phyloP scores from a whole-genome alignment of 2,329 filamentous ascomycete genomes.

The Fusarium xyrophilum region DNA sequence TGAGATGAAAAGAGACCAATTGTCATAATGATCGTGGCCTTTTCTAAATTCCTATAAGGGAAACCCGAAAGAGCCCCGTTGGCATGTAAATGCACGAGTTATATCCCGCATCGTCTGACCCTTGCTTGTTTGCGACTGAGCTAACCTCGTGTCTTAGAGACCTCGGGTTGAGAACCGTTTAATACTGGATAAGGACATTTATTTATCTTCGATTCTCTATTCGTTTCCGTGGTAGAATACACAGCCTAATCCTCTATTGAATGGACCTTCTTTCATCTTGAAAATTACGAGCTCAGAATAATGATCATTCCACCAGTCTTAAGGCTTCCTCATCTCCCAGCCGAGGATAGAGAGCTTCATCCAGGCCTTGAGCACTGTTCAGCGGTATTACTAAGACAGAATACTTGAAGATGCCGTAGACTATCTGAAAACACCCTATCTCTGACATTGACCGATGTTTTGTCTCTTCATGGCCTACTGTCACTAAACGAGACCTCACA shows the following conservation, averaged over 20 bases:
- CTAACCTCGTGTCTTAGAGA: conserved; percentile 13
- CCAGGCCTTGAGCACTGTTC: too few relatives aligned
- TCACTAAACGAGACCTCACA: not conserved
- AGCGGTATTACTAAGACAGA: not conserved
- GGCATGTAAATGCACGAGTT: not conserved
- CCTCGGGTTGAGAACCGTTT: conserved; percentile 4
- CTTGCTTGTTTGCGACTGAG: conserved; percentile 18
- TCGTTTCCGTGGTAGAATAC: not conserved
- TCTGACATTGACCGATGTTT: not conserved
- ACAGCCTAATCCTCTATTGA: not conserved
- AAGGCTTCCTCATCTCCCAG: not conserved
- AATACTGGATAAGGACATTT: not conserved
- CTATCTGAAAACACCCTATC: not conserved
- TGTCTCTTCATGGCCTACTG: too few relatives aligned
- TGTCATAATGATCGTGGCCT: conserved; percentile 3
- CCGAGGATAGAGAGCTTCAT: not conserved
- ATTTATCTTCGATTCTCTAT: not conserved
- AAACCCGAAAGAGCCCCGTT: conserved; percentile 19
- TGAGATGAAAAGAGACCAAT: conserved; percentile 25
- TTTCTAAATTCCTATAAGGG: conserved; percentile 2
- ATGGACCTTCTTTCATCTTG: not conserved
- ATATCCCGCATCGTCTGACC: conserved; percentile 31
- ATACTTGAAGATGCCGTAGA: rapidly evolving
- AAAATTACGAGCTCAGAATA: not conserved
- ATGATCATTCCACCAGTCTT: not conserved